Conservation (phyloP, 345 rosid species). For the Arabidopsis arenosa region DNA sequence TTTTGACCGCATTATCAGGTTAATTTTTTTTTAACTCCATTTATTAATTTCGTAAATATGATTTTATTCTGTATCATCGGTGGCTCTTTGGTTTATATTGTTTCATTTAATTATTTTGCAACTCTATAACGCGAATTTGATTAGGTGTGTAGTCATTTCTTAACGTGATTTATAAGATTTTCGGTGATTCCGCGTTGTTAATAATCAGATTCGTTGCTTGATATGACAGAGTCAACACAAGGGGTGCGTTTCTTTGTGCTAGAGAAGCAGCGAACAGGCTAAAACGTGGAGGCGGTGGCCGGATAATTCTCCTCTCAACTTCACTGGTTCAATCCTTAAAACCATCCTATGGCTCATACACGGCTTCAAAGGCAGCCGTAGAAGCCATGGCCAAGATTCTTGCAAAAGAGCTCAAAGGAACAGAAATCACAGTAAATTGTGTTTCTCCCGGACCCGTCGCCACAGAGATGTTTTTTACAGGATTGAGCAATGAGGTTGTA, state of each 20-base stretch:
- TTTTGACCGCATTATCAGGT: constrained; percentile 15
- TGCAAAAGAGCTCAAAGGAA: constrained; percentile 54
- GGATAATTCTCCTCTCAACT: constrained; percentile 43
- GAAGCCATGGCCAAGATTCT: constrained; percentile 51
- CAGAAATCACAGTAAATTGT: constrained; percentile 49
- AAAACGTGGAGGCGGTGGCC: constrained; percentile 49
- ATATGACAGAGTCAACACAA: constrained; percentile 40
- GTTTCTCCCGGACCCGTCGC: constrained; percentile 54
- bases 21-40: no score
- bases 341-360: constrained; percentile 23
- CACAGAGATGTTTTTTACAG: constrained; percentile 48
- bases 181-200: no score
- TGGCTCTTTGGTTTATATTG: no score
- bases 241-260: constrained; percentile 50
- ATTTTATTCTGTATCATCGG: no score
- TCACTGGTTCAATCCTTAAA: constrained; percentile 34
- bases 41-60: no score
- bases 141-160: no score
- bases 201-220: background rate
- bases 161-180: no score
- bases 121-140: no score
- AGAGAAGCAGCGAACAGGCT: constrained; percentile 48
- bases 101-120: no score
- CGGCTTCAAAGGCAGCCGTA: constrained; percentile 49
- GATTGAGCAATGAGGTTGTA: constrained; percentile 42